Evolutionary conservation across 164 flowering plant genomes (phyloP).

Genomic region (Umbellularia californica): DNA sequence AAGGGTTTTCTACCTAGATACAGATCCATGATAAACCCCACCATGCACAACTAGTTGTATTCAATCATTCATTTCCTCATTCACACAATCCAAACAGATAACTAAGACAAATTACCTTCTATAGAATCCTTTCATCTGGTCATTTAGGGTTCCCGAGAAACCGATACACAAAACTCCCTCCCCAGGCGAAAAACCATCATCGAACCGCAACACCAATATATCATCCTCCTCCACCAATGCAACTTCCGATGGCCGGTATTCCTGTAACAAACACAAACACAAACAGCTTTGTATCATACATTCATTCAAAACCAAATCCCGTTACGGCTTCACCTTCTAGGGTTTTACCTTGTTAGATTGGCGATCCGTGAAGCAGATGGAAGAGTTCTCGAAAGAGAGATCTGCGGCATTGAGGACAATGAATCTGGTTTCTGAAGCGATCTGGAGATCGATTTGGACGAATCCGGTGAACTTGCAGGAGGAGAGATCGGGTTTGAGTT

Average conservation of each 20-base stretch:
- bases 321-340: neutral
- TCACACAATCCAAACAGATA: neutral
- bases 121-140: constrained; percentile 90
- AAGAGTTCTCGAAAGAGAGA: constrained; percentile 26
- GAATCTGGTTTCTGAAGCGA: constrained; percentile 42
- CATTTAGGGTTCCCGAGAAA: constrained; percentile 74
- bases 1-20: no score
- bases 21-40: no score
- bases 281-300: neutral
- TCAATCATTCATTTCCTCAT: neutral
- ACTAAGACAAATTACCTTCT: constrained; percentile 45
- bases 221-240: constrained; percentile 49
- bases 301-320: no score
- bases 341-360: constrained; percentile 10
- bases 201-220: constrained; percentile 47
- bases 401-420: constrained; percentile 66
- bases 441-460: constrained; percentile 34
- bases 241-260: constrained; percentile 28
- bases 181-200: constrained; percentile 28
- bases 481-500: constrained; percentile 49
- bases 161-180: constrained; percentile 34
- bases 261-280: constrained; percentile 15
- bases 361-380: constrained; percentile 24
- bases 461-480: constrained; percentile 55
- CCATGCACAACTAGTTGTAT: neutral